A percentile compares a stretch with the other conserved stretches of the same genome.
These are phyloP conservation scores for Lanmaoa pseudosensibilis DNA, from an alignment of 768 basidiomycete species.

Conservation along the genomic window DNA sequence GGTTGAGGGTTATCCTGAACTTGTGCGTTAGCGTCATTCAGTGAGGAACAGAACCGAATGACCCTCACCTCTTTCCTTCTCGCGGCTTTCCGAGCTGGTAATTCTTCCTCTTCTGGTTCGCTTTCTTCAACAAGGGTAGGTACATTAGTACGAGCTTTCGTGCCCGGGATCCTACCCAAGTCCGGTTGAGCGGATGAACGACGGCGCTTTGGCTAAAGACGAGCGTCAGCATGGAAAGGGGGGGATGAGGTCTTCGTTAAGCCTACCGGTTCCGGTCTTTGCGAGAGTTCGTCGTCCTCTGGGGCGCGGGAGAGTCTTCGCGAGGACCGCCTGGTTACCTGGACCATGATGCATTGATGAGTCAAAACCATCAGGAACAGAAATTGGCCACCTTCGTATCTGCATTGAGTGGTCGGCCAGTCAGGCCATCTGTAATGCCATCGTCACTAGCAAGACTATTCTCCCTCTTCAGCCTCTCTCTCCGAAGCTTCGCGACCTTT, in stretches of 20 bases:
- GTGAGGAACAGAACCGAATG: not conserved
- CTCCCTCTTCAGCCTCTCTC: slow-evolving; percentile 61
- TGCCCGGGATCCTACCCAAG: slow-evolving; percentile 51
- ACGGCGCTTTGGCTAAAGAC: slow-evolving; percentile 67
- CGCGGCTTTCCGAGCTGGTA: slow-evolving; percentile 59
- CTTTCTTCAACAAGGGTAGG: slow-evolving; percentile 67
- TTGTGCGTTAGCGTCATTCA: slow-evolving; percentile 28
- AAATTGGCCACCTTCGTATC: slow-evolving; percentile 42
- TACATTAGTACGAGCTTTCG: slow-evolving; percentile 36
- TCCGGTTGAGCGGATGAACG: slow-evolving; percentile 77
- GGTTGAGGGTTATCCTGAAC: slow-evolving; percentile 47
- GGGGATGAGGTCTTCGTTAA: not conserved
- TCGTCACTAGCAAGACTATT: slow-evolving; percentile 77
- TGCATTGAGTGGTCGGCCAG: slow-evolving; percentile 63
- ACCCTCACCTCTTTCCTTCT: slow-evolving; percentile 54
- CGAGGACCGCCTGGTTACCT: slow-evolving; percentile 53
- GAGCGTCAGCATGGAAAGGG: slow-evolving; percentile 13
- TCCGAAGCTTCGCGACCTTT: slow-evolving; percentile 55
- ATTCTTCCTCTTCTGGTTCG: slow-evolving; percentile 67
- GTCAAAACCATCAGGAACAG: slow-evolving; percentile 5
- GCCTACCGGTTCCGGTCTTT: slow-evolving; percentile 59
- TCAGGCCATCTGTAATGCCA: slow-evolving; percentile 80
- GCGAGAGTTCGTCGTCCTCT: slow-evolving; percentile 40
- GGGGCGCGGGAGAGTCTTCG: slow-evolving; percentile 63
- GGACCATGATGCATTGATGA: slow-evolving; percentile 12